Base-by-base conservation (phyloP, 140 eudicot genomes). In the Flaveria floridana region DNA sequence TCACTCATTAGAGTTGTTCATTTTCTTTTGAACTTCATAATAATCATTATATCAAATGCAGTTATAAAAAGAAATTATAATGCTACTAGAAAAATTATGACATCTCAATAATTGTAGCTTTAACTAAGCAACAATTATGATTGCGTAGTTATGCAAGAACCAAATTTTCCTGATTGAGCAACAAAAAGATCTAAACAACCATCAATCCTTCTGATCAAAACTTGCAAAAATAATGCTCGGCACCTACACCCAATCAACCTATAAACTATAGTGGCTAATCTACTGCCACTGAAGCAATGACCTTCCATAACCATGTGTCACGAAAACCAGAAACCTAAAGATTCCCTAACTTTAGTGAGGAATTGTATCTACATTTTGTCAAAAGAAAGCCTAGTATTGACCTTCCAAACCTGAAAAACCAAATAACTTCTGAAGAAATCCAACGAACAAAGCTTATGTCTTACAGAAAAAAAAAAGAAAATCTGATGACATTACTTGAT, bases 231-330 rank as follows among this genome's bases (percentile, higher is more conserved):
- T 64, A 16, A 25, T 25, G 16, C 47, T 30, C 0, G 34, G 70
- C 6, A 8, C 42, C 67, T 25, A 12, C 30, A 57, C 34, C 6
- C 65, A 2, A 14, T 21, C 11, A 58, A 59, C 68, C 37, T 26
- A 62, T 20, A 62, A 62, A 28, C 30, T 26, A 28, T 62, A 62
- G 16, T 13, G 68, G 11, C 68, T 62, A 62, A 62, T 65, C 70
- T 65, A 37, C 70, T 25, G 37, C 47, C 48, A 37, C 11, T 15
- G 23, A 64, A 34, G 25, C 51, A 65, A 23, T 59, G 37, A 15
- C 66, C 6, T 59, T 59, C 26, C 12, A 56, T 28, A 28, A 28
- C 19, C 46, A 62, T 62, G 68, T 62, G 12, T 30, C 68, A 62
- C 11, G 21, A 26, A 26, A 62, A 26, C 16, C 11, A 12, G 37